Percentiles rank a stretch among this genome's conserved stretches.
phyloP scores from a whole-genome alignment of 768 basidiomycete species.

The Serendipita sp. region DNA sequence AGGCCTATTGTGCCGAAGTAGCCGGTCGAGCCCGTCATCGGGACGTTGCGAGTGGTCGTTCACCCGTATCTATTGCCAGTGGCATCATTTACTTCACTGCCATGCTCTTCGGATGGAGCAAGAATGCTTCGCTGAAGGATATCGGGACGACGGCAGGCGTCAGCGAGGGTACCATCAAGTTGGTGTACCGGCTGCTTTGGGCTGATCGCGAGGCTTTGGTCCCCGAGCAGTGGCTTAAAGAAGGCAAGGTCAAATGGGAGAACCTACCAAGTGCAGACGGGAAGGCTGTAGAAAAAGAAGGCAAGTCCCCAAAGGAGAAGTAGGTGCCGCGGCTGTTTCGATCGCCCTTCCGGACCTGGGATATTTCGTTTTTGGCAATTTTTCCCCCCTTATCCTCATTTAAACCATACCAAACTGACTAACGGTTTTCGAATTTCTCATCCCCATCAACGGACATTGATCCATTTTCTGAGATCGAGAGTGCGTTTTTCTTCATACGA shows the following conservation, averaged over 20 bases:
- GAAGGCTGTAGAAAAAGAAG: not conserved
- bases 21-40: slow-evolving; percentile 64
- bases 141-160: slow-evolving; percentile 86
- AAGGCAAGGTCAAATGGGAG: slow-evolving; percentile 25
- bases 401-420: not conserved
- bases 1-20: slow-evolving; percentile 70
- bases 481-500: too few species aligned
- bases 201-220: slow-evolving; percentile 60
- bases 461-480: too few species aligned
- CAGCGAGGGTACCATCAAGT: slow-evolving; percentile 87
- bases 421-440: not conserved
- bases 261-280: slow-evolving; percentile 12
- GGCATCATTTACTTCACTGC: slow-evolving; percentile 92
- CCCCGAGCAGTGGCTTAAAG: slow-evolving; percentile 73
- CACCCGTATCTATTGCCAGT: slow-evolving; percentile 96
- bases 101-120: slow-evolving; percentile 50
- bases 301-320: slow-evolving; percentile 3
- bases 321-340: not conserved
- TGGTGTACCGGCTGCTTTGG: slow-evolving; percentile 73
- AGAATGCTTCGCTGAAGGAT: slow-evolving; percentile 54
- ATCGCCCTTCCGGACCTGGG: not conserved
- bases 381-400: not conserved
- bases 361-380: too few species aligned
- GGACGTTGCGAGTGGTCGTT: slow-evolving; percentile 85
- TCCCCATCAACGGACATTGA: not conserved